Conservation (phyloP, 2,329 filamentous ascomycete species). For the Pseudogymnoascus sp. region DNA sequence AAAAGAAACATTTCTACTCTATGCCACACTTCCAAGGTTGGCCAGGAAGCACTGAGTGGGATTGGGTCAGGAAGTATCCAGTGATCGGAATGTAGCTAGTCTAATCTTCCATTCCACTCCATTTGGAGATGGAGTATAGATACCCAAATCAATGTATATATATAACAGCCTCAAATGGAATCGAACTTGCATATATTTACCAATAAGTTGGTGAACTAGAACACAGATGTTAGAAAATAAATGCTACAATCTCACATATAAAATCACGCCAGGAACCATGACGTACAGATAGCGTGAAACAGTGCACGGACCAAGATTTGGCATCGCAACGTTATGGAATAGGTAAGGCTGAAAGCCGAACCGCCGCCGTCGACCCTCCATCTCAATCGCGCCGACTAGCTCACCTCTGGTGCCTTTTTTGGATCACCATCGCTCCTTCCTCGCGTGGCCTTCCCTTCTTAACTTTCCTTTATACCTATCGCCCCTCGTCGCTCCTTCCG, state of each 20-base stretch:
- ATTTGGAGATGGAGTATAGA: not conserved
- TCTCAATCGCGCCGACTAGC: constrained; percentile 9
- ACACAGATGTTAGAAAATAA: not conserved
- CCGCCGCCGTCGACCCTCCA: constrained; percentile 1
- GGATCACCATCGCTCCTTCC: not conserved
- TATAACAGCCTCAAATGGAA: not conserved
- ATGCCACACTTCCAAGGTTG: not conserved
- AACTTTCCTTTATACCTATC: not conserved
- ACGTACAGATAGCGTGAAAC: not conserved
- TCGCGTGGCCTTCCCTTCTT: not conserved
- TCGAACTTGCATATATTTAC: not conserved
- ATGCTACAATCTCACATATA: not conserved
- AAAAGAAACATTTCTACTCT: not conserved
- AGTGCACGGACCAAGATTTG: not conserved
- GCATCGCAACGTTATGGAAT: not conserved
- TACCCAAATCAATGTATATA: not conserved
- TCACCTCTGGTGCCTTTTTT: constrained; percentile 3
- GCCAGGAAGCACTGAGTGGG: not conserved
- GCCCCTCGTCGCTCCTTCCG: not conserved
- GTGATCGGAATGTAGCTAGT: not conserved
- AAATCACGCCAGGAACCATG: not conserved
- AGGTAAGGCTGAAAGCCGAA: constrained; percentile 3
- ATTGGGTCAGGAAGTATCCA: not conserved
- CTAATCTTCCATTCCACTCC: not conserved
- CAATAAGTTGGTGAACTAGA: not conserved